Base-by-base conservation (phyloP, 306 rosid genomes). In the Canavalia gladiata region DNA sequence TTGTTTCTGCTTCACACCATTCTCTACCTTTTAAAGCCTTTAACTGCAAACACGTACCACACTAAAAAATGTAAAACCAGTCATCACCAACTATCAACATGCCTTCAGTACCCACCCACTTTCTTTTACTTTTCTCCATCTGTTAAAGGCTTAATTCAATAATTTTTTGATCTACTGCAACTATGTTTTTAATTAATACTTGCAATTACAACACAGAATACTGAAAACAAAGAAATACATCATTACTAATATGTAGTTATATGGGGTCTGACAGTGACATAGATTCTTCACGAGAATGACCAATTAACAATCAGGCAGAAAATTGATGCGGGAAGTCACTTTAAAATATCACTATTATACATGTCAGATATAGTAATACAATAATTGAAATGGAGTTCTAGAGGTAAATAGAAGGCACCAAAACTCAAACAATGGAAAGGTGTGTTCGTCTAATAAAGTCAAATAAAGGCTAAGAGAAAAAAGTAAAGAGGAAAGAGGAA, bases 1-100 rank as follows among this genome's bases (percentile, higher is more conserved):
- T 73, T 51, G 57, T 46, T 67, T 77, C 74, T 2, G 56, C 81
- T 58, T 89, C 90, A 77, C 74, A 80, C 55, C 75, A 76, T 74
- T 78, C 92, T 70, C 80, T 82, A 55, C 91, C 57, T 86, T 84
- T 92, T 4, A 90, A 43, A 58, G 91, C 88, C 79, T 82, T 66
- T 47, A 92, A 85, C 94, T 90, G 93, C 89, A 81, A 87, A 72
- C 35, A 74, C 25, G 25, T 18, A 18, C 37, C 43, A 81, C 8
- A 68, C 45, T 55, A 72, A 80, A 50, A 8, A 51, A 3, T 11
- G 5, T 0, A 4, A 54, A 78, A 29, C n/a, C 41, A 49, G 73
- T 65, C 52, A 56, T 68, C 2, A 73, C 65, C 71, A 45, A 30
- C 18, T 64, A 47, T 47, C 60, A 75, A 68, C 77, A 13, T 33